These are phyloP conservation scores for Udeniomyces megalosporus DNA, from an alignment of 768 basidiomycete species.

Conservation along the genomic window DNA sequence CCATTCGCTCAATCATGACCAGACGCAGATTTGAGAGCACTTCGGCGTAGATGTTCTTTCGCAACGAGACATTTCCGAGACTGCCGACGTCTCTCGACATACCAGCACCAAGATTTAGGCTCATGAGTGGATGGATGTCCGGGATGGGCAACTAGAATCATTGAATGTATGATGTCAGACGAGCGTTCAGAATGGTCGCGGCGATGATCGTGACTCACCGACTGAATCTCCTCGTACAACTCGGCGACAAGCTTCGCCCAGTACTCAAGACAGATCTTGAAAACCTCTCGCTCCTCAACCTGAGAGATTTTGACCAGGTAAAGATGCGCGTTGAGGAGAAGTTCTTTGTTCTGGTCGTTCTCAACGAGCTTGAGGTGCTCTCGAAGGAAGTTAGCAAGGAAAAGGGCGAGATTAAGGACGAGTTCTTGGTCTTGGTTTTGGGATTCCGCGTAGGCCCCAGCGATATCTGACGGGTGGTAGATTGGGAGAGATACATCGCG, in stretches of 20 bases:
- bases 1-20: slow-evolving; percentile 97
- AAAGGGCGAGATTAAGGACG: slow-evolving; percentile 90
- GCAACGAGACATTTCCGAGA: slow-evolving; percentile 36
- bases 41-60: slow-evolving; percentile 91
- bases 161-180: too few relatives aligned
- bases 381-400: slow-evolving; percentile 89
- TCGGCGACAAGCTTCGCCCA: slow-evolving; percentile 84
- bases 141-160: slow-evolving; percentile 54
- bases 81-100: slow-evolving; percentile 24
- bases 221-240: slow-evolving; percentile 92
- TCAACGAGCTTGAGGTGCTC: slow-evolving; percentile 89
- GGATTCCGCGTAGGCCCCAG: slow-evolving; percentile 74
- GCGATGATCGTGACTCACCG: slow-evolving; percentile 20
- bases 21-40: slow-evolving; percentile 83
- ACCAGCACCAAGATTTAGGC: slow-evolving; percentile 57
- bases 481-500: too few relatives aligned
- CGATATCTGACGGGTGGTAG: slow-evolving; percentile 40
- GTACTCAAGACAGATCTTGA: slow-evolving; percentile 98
- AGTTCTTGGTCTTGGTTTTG: slow-evolving; percentile 90
- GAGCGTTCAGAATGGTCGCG: too few relatives aligned
- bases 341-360: slow-evolving; percentile 72
- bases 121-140: slow-evolving; percentile 54
- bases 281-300: slow-evolving; percentile 95
- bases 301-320: slow-evolving; percentile 98
- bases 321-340: slow-evolving; percentile 86